Conservation (phyloP, 805 yeast genomes). For the Citeromyces matritensis region DNA sequence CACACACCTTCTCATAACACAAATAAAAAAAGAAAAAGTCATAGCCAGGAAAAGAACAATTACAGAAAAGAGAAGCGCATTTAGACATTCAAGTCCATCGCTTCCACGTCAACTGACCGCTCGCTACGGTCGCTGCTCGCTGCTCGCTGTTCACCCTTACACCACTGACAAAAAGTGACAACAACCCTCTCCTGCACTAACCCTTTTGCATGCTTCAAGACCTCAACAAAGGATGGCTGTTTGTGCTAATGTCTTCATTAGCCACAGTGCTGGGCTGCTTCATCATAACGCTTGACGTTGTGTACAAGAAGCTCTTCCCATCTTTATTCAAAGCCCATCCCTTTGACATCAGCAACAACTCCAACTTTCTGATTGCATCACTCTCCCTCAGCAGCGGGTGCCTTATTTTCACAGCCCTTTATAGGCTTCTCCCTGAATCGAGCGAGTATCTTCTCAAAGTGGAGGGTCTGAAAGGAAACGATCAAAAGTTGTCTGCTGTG, state of each 20-base stretch:
- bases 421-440: conserved; percentile 63
- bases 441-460: conserved; percentile 23
- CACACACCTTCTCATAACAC: too few relatives aligned
- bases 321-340: conserved; percentile 20
- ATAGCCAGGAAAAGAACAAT: too few relatives aligned
- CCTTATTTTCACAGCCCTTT: conserved; percentile 62
- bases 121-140: too few relatives aligned
- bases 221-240: conserved; percentile 42
- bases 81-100: too few relatives aligned
- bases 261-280: conserved; percentile 63
- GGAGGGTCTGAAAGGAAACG: conserved; percentile 9
- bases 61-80: too few relatives aligned
- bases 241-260: conserved; percentile 49
- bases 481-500: conserved; percentile 20
- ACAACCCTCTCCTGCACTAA: too few relatives aligned
- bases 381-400: conserved; percentile 76
- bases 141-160: too few relatives aligned
- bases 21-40: too few relatives aligned
- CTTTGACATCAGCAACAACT: conserved; percentile 43
- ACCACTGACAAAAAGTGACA: too few relatives aligned
- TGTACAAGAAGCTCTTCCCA: conserved; percentile 30
- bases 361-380: conserved; percentile 55
- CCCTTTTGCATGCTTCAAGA: too few relatives aligned
- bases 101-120: too few relatives aligned
- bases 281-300: conserved; percentile 44